Evolutionary conservation across 768 basidiomycete species (phyloP), one percentile per base, ranked within the genome.

Genomic region (Podaxis sp.): DNA sequence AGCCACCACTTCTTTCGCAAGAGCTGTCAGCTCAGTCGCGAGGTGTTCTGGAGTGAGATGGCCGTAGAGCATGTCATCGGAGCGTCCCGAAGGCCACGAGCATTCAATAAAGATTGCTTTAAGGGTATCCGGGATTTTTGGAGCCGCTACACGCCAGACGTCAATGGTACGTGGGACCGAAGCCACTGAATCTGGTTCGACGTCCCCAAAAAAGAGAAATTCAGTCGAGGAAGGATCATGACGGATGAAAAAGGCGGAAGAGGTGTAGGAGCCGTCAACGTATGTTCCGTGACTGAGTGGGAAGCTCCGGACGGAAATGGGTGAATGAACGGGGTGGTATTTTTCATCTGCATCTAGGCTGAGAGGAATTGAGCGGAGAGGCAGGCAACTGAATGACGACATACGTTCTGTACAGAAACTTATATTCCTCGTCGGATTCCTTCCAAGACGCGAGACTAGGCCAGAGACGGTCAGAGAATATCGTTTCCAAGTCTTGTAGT

Each of bases 31-130:
- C 75, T 99, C 96, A 59, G 85, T 81, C 2, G 83, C 82, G 36
- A 99, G 77, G 67, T 92, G 90, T 24, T 86, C 86, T 0, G 96
- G 95, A 38, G 82, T 89, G 12, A 99, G 82, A 68, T 99, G 96
- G 0, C 96, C 96, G 72, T 86, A 96, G 48, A 98, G 80, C 58
- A 79, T 71, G 52, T 86, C 82, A 66, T 87, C 81, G 17, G 82
- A 79, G 63, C 96, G 81, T 0, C 89, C 89, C 0, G 86, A 82
- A 22, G 90, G 87, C 78, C 89, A 95, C 1, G 95, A 96, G 73
- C 96, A 98, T 77, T 98, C 96, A 70, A 99, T 93, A 71, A 99
- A 98, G 61, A 98, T 83, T n/a, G 85, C 81, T 36, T 84, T 82
- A 15, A 98, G 82, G 3, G 76, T 78, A 24, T 85, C 79, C 0